Conservation (phyloP, 257 asterid species). For the Rubia yunnanensis region DNA sequence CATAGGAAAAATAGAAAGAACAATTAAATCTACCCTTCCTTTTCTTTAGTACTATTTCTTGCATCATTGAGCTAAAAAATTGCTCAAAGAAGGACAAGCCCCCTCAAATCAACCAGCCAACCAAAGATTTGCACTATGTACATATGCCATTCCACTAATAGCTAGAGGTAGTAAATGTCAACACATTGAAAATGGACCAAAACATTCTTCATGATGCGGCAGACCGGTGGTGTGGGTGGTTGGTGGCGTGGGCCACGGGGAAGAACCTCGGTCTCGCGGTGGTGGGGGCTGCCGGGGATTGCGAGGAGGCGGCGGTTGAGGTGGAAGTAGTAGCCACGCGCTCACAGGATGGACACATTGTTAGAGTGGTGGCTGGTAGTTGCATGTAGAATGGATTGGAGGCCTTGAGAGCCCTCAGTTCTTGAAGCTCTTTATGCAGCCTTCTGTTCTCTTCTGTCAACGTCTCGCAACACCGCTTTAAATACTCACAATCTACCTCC, state of each 20-base stretch:
- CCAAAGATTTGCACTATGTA: constrained; percentile 3
- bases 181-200: background rate
- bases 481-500: constrained; percentile 79
- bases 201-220: constrained; percentile 31
- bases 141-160: constrained; percentile 8
- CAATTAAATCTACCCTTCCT: background rate
- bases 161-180: background rate
- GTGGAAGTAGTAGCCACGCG: constrained; percentile 49
- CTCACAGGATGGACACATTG: constrained; percentile 94
- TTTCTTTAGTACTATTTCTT: background rate
- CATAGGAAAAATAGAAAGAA: background rate
- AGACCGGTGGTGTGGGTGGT: constrained; percentile 37
- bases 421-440: constrained; percentile 66
- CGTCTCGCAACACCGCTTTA: constrained; percentile 75
- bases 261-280: constrained; percentile 37
- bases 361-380: constrained; percentile 70
- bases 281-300: constrained; percentile 16
- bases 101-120: background rate
- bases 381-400: constrained; percentile 67
- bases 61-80: constrained; percentile 12
- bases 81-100: constrained; percentile 10
- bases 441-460: constrained; percentile 63
- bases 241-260: constrained; percentile 35
- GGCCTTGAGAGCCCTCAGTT: constrained; percentile 58
- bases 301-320: constrained; percentile 28